Conservation (phyloP, 2,329 filamentous ascomycete species). For the Cladobotryum protrusum region DNA sequence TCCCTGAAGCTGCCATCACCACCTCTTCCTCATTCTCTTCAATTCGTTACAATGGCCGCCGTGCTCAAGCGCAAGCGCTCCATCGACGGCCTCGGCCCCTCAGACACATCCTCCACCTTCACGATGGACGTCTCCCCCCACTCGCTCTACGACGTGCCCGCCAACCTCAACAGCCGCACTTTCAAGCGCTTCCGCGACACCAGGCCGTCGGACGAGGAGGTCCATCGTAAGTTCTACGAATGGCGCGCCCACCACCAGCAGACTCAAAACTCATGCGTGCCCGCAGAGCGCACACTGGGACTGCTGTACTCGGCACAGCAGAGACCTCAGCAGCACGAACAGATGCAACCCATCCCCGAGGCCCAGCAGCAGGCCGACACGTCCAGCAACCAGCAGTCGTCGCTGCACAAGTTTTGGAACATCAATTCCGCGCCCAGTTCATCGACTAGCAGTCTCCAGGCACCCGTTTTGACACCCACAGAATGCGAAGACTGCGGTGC, state of each 20-base stretch:
- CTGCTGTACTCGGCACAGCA: slow-evolving; percentile 53
- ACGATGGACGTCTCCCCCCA: slow-evolving; percentile 26
- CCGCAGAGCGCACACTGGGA: slow-evolving; percentile 49
- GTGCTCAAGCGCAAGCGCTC: slow-evolving; percentile 61
- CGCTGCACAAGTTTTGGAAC: slow-evolving; percentile 57
- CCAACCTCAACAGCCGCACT: slow-evolving; percentile 50
- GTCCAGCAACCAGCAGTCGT: slow-evolving; percentile 35
- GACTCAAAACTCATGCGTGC: slow-evolving; percentile 13
- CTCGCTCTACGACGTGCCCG: slow-evolving; percentile 24
- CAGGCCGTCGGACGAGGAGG: slow-evolving; percentile 48
- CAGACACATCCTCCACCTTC: slow-evolving; percentile 29
- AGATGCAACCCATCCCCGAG: not conserved
- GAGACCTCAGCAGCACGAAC: slow-evolving; percentile 15
- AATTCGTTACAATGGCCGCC: not conserved
- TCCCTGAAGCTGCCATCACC: no score
- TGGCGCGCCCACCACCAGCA: slow-evolving; percentile 12
- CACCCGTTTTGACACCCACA: slow-evolving; percentile 18
- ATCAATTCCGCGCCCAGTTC: slow-evolving; percentile 35
- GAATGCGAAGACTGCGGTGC: slow-evolving; percentile 51
- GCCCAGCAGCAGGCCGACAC: slow-evolving; percentile 3
- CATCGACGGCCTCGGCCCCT: slow-evolving; percentile 48
- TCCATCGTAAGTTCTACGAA: slow-evolving; percentile 45
- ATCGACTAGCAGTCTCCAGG: slow-evolving; percentile 15
- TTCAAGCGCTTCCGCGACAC: slow-evolving; percentile 55
- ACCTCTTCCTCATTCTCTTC: no score